Base-by-base conservation (phyloP, 2,329 filamentous ascomycete species). In the Aspergillus latus region DNA sequence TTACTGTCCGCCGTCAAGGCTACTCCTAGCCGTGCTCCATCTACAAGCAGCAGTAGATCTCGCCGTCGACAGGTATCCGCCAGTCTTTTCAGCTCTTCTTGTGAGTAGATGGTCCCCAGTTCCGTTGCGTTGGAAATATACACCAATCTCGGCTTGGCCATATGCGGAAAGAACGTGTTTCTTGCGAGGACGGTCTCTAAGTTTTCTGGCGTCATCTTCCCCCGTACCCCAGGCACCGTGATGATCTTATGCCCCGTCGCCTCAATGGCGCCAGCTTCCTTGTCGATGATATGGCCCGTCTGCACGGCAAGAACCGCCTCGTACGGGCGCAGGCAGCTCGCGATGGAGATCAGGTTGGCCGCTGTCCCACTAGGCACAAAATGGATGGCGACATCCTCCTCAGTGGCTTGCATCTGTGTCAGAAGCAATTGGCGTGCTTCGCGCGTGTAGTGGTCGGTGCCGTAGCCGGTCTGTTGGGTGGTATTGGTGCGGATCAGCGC, bases 121-220 rank as follows among this genome's bases (percentile, higher is more conserved):
- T 82, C 79, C 0, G 79, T 80, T 0, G 80, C 79, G 58, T 82
- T 80, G 11, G 80, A 81, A 28, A 82, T 75, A 62, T 82, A 82
- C 2, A 82, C 76, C n/a, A 82, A 64, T 3, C 77, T 69, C 0
- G 79, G 80, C 59, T 77, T 80, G 2, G 79, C 79, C 75, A 79
- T 80, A 58, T 82, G 79, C 0, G 79, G 80, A 55, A 76, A 81
- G 62, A 81, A 79, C 65, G 77, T 78, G 54, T 82, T 81, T 43
- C 78, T 75, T 6, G 76, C 74, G 4, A 81, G 57, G 0, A 78
- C 76, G 5, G 73, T 71, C 54, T 72, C 67, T 32, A 82, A 73
- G 32, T 70, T 72, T 9, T 65, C 62, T 0, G 78, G 74, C 0
- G 78, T 80, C 63, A 82, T 70, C 52, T 82, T 82, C 15, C 80